Conservation (phyloP, 306 rosid species). For the Castanopsis chinensis region DNA sequence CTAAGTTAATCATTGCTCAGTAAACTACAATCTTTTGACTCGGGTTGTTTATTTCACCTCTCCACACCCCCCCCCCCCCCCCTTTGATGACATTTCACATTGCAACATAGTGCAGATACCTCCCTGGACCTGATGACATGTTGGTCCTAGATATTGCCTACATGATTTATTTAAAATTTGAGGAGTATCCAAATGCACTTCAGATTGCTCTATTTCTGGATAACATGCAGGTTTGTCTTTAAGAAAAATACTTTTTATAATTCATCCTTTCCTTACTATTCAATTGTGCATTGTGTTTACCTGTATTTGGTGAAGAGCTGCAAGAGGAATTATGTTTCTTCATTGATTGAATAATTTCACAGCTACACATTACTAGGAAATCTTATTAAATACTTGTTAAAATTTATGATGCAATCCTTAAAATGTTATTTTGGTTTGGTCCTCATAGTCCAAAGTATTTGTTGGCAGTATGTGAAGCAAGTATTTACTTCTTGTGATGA, state of each 20-base stretch:
- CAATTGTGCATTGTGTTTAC: constrained; percentile 28
- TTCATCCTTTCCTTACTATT: neutral
- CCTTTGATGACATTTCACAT: neutral
- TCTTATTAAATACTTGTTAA: neutral
- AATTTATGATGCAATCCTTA: constrained; percentile 6
- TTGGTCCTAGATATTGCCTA: constrained; percentile 86
- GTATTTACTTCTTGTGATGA: constrained; percentile 70
- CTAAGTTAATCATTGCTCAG: neutral
- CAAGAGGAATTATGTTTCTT: neutral
- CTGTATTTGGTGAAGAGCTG: neutral
- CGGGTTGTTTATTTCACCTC: neutral
- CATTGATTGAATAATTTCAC: neutral
- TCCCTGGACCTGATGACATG: constrained; percentile 93
- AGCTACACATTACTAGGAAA: neutral
- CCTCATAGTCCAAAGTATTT: constrained; percentile 35
- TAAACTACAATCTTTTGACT: neutral
- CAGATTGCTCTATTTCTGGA: constrained; percentile 85
- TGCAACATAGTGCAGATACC: constrained; percentile 58
- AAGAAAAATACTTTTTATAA: constrained; percentile 21
- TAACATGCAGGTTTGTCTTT: constrained; percentile 63
- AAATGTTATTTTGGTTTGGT: constrained; percentile 10
- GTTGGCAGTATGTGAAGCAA: constrained; percentile 71
- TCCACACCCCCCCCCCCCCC: neutral
- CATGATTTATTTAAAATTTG: constrained; percentile 68
- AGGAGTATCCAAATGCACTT: constrained; percentile 86